phyloP scores from a whole-genome alignment of 2,329 filamentous ascomycete genomes.

The Nigrospora sphaerica region DNA sequence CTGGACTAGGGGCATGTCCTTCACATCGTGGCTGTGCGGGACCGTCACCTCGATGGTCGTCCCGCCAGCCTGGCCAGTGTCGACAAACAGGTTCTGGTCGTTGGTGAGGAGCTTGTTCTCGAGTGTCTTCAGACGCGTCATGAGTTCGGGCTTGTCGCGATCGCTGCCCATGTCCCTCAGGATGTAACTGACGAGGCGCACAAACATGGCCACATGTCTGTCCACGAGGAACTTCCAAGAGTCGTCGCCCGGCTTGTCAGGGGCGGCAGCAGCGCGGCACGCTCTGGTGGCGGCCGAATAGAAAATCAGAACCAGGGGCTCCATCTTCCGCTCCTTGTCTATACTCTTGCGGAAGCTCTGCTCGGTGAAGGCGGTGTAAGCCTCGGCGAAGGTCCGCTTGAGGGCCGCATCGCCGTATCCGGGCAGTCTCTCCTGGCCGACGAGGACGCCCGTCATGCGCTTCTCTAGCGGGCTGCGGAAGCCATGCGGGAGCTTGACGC shows the following conservation, averaged over 20 bases:
- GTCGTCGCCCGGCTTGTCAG: conserved; percentile 68
- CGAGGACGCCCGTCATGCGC: conserved; percentile 72
- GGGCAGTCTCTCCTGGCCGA: conserved; percentile 74
- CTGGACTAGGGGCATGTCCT: conserved; percentile 93
- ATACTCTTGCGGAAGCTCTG: conserved; percentile 81
- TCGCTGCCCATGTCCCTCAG: conserved; percentile 80
- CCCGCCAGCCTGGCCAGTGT: conserved; percentile 49
- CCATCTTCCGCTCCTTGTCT: conserved; percentile 88
- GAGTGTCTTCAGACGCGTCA: conserved; percentile 68
- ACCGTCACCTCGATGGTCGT: conserved; percentile 74
- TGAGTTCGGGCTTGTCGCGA: conserved; percentile 77
- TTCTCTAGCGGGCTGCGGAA: conserved; percentile 53
- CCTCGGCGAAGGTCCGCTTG: conserved; percentile 90
- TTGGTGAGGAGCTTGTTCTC: conserved; percentile 93
- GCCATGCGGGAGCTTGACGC: conserved; percentile 49
- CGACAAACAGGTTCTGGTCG: conserved; percentile 76
- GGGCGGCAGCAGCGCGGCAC: conserved; percentile 56
- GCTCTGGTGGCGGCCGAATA: conserved; percentile 93
- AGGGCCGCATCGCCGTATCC: conserved; percentile 88
- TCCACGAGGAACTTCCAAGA: conserved; percentile 89
- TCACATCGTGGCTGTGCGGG: conserved; percentile 84
- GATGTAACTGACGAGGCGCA: conserved; percentile 74
- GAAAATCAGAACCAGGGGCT: conserved; percentile 91
- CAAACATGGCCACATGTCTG: conserved; percentile 88
- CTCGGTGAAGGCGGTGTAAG: conserved; percentile 89